Evolutionary conservation across 1,284 basidiomycete species (phyloP).

Genomic region (Ustilago trichophora): DNA sequence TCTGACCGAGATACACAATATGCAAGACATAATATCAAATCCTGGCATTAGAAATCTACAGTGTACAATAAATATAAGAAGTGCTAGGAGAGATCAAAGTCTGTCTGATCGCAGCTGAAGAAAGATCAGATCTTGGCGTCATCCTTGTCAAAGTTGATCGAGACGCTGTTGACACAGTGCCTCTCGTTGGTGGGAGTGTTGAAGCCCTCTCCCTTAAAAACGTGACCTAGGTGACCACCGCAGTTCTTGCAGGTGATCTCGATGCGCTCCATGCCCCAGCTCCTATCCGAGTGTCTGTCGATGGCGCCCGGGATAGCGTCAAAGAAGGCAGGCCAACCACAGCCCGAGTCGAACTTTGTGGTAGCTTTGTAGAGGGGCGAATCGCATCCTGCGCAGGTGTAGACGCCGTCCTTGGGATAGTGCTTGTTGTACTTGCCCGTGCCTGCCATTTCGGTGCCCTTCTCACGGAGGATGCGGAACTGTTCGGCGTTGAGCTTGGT

Average conservation of each 20-base stretch:
- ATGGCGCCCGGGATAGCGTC: constrained; percentile 92
- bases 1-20: no score
- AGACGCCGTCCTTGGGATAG: constrained; percentile 73
- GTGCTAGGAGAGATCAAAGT: no score
- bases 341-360: constrained; percentile 91
- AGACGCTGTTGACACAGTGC: constrained; percentile 80
- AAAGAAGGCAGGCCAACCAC: constrained; percentile 97
- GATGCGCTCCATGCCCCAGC: constrained; percentile 70
- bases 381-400: constrained; percentile 69
- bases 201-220: constrained; percentile 86
- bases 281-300: constrained; percentile 69
- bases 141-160: constrained; percentile 78
- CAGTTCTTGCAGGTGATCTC: constrained; percentile 81
- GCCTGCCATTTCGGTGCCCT: constrained; percentile 83
- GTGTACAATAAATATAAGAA: no score
- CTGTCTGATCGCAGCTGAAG: no score
- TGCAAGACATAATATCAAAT: no score
- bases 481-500: constrained; percentile 83
- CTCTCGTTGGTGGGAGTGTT: constrained; percentile 74
- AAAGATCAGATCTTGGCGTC: constrained; percentile 63
- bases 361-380: constrained; percentile 72
- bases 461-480: constrained; percentile 85
- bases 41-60: no score
- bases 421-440: constrained; percentile 82
- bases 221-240: constrained; percentile 89